Conservation (phyloP, 805 yeast genomes). For the Wickerhamiella sorbophila region DNA sequence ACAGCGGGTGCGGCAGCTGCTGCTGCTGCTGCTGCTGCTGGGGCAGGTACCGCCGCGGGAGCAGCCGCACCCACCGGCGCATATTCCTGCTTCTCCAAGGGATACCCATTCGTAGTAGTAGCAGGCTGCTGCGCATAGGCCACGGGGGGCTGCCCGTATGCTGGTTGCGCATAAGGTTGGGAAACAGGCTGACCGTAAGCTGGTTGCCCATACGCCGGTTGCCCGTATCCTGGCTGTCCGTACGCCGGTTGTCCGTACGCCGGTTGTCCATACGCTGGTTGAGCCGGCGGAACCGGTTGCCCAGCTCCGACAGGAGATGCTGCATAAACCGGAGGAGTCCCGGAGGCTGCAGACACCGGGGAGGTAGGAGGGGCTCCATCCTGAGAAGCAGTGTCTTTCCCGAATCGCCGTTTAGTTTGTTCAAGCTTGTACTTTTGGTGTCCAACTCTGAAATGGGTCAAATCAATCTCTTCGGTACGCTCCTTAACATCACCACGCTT, state of each 20-base stretch:
- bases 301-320: conserved; percentile 8
- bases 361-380: conserved; percentile 29
- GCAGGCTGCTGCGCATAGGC: conserved; percentile 15
- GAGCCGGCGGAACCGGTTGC: background rate
- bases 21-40: conserved; percentile 9
- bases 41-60: conserved; percentile 23
- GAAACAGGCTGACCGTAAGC: conserved; percentile 13
- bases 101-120: conserved; percentile 10
- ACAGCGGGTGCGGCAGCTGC: conserved; percentile 25
- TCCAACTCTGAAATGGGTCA: conserved; percentile 80
- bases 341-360: conserved; percentile 21
- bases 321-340: conserved; percentile 24
- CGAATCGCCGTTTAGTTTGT: conserved; percentile 60
- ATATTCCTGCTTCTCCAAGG: conserved; percentile 12
- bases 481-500: conserved; percentile 91
- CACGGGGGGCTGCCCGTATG: conserved; percentile 18
- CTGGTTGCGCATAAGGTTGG: conserved; percentile 14
- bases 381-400: conserved; percentile 24
- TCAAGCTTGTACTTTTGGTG: conserved; percentile 78
- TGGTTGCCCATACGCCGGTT: conserved; percentile 9
- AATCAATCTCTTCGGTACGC: conserved; percentile 73
- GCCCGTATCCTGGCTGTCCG: conserved; percentile 13
- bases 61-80: conserved; percentile 21
- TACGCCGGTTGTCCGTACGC: conserved; percentile 22
- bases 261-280: conserved; percentile 20